Conservation (phyloP, 139 green algal species). For the Eudorina sp. region DNA sequence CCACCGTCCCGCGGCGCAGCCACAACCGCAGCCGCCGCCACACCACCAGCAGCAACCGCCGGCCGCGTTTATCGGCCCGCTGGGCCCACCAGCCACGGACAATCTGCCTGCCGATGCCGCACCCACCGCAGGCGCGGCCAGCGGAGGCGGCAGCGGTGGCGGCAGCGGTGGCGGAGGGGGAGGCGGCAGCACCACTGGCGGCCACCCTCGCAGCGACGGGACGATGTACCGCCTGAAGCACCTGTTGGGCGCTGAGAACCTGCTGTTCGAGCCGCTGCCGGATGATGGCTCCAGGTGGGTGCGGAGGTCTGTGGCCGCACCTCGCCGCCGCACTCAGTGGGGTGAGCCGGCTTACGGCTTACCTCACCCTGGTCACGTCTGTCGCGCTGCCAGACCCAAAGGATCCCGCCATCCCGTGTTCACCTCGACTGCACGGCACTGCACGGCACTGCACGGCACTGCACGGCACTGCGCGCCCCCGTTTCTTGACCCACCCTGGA, state of each 20-base stretch:
- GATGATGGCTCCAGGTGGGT: too few relatives aligned
- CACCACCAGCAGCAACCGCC: neutral
- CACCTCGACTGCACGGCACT: too few relatives aligned
- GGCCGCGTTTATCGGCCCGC: constrained; percentile 5
- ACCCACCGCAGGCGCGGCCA: neutral
- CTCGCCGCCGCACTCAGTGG: neutral
- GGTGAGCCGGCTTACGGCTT: neutral
- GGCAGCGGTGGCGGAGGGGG: neutral
- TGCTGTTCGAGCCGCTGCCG: neutral
- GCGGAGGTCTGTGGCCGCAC: too few relatives aligned
- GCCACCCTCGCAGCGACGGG: neutral
- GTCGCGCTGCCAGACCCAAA: too few relatives aligned
- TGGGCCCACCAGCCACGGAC: too few relatives aligned
- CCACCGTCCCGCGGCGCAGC: neutral
- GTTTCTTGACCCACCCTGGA: too few relatives aligned
- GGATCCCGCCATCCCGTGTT: too few relatives aligned
- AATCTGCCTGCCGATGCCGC: too few relatives aligned
- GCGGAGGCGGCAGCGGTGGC: neutral
- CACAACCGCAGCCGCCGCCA: neutral
- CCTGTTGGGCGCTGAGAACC: neutral
- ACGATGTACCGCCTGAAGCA: neutral
- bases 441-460: too few relatives aligned
- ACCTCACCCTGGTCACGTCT: too few relatives aligned
- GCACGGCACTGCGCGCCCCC: too few relatives aligned
- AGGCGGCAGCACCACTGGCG: neutral